These are phyloP conservation scores for Histomonas meleagridis DNA, from an alignment of 208 protist species.

Conservation along the genomic window DNA sequence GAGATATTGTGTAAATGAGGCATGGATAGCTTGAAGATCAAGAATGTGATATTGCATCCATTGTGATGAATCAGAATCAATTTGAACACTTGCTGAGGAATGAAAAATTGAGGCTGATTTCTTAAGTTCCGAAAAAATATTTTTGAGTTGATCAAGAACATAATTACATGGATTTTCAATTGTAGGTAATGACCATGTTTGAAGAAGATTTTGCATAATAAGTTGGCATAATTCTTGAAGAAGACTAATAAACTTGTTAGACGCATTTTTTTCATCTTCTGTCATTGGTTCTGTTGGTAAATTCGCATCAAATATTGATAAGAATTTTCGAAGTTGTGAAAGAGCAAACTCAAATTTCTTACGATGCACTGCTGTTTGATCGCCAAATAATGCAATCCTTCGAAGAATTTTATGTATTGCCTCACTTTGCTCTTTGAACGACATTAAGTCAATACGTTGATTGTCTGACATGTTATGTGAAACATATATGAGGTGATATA, in stretches of 20 bases:
- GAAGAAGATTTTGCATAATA: not conserved
- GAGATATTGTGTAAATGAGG: constrained; percentile 3
- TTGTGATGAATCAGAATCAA: not conserved
- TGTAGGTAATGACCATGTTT: not conserved
- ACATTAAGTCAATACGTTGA: too few species aligned
- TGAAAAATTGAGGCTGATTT: not conserved
- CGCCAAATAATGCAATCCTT: not conserved
- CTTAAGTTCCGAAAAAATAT: not conserved
- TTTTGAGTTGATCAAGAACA: not conserved
- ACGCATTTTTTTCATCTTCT: not conserved
- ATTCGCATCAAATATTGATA: not conserved
- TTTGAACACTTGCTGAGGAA: not conserved
- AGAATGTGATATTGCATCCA: not conserved
- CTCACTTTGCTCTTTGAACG: too few species aligned
- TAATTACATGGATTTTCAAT: not conserved
- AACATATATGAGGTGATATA: too few species aligned
- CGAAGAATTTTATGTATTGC: too few species aligned
- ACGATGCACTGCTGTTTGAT: constrained; percentile 33
- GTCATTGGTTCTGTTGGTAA: not conserved
- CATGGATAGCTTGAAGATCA: not conserved
- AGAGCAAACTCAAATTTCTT: constrained; percentile 21
- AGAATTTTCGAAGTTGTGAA: not conserved
- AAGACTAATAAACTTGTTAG: not conserved
- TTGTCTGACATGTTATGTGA: too few species aligned
- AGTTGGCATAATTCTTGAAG: not conserved